Percentiles rank a stretch among this genome's conserved stretches.
These are phyloP conservation scores for Limtongia smithiae DNA, from an alignment of 805 yeast species.

Conservation along the genomic window DNA sequence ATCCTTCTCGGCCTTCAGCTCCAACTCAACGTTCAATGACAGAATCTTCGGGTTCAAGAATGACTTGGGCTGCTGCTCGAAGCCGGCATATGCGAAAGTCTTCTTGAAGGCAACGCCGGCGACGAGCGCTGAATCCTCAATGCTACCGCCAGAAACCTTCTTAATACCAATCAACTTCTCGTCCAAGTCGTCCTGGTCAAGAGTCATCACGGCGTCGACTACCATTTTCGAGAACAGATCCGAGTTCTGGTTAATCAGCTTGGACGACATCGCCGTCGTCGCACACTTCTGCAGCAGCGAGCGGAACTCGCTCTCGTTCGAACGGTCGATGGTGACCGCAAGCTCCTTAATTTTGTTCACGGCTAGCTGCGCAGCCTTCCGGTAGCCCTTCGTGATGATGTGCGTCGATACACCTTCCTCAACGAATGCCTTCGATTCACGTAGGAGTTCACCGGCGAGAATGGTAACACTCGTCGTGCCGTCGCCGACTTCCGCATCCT, in stretches of 20 bases:
- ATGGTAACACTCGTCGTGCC: slow-evolving; percentile 98
- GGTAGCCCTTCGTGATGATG: slow-evolving; percentile 79
- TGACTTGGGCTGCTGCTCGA: slow-evolving; percentile 94
- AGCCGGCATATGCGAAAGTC: slow-evolving; percentile 96
- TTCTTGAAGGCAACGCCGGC: slow-evolving; percentile 97
- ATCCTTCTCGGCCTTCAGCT: slow-evolving; percentile 96
- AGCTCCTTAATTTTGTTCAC: slow-evolving; percentile 68
- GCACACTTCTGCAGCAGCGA: slow-evolving; percentile 87
- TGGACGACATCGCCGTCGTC: slow-evolving; percentile 94
- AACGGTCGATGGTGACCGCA: slow-evolving; percentile 62
- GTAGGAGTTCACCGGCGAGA: slow-evolving; percentile 81
- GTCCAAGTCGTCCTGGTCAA: slow-evolving; percentile 81
- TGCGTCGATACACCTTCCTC: slow-evolving; percentile 96
- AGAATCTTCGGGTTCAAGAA: slow-evolving; percentile 78
- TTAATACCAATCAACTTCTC: slow-evolving; percentile 91
- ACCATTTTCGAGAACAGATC: slow-evolving; percentile 92
- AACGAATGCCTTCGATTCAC: slow-evolving; percentile 83
- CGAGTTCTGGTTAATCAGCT: slow-evolving; percentile 81
- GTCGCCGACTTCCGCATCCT: slow-evolving; percentile 97
- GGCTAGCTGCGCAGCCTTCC: slow-evolving; percentile 76
- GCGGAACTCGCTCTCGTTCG: slow-evolving; percentile 58
- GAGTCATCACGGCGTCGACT: slow-evolving; percentile 86
- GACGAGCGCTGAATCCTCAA: slow-evolving; percentile 86
- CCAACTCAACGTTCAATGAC: slow-evolving; percentile 85
- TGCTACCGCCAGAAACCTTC: slow-evolving; percentile 91